Base-by-base conservation (phyloP, 1,284 basidiomycete species). In the Inonotus hispidus region DNA sequence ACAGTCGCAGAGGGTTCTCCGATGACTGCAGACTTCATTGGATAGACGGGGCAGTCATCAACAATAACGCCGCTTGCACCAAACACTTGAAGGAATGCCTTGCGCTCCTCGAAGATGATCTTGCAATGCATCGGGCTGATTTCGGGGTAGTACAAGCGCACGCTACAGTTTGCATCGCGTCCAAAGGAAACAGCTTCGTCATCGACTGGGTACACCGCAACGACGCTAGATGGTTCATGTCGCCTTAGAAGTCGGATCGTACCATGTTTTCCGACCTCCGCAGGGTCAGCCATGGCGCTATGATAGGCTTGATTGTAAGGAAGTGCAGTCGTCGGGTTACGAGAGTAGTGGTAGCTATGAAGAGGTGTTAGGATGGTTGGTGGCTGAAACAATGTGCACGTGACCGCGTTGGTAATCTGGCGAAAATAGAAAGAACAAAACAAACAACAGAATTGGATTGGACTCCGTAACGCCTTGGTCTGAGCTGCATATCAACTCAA, bases 171-270 rank as follows among this genome's bases (percentile, higher is more conserved):
- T 1, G 78, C 76, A 67, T 83, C 82, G 63, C 84, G 77, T 46
- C 88, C 87, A 71, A 90, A 84, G 0, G 86, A 86, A 55, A 88
- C 74, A 56, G 80, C 75, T 27, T 83, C 79, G 3, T 82, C 78
- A 72, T 90, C 87, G 66, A 90, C 83, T 11, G 87, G 87, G 65
- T 86, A 90, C 0, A 84, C 78, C 1, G 86, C 83, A 32, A 88
- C 73, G 10, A 79, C 71, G 1, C 71, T 71, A 49, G 79, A 71
- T 2, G 75, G 71, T 14, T 79, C 76, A 46, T 74, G 72, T 4
- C 75, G 73, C 65, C 84, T 86, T 69, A 87, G 75, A 45, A 87
- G 75, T 52, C 81, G 80, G 2, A 88, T 72, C 0, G 84, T 84
- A 2, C 85, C 86, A 66, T 78, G 83, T 41, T 78, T 75, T 14